Percentiles rank a stretch among this genome's conserved stretches.
Conservation (phyloP, 768 basidiomycete genomes). For the Auriscalpium orientale region DNA sequence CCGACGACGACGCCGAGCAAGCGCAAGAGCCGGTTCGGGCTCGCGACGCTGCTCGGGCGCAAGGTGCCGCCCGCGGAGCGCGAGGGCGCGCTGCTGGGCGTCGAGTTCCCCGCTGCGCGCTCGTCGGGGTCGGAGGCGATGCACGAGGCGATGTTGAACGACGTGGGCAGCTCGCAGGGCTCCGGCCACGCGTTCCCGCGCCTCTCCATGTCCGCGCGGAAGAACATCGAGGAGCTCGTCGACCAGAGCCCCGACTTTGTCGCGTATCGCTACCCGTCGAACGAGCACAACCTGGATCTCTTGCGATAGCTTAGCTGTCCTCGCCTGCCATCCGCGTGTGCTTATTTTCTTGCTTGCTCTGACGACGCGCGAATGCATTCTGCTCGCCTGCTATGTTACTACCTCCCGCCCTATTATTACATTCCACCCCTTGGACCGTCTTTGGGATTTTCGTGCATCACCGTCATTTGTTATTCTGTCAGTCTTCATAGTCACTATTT, state of each 20-base stretch:
- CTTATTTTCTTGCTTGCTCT: not conserved
- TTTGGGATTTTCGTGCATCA: not conserved
- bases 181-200: slow-evolving; percentile 34
- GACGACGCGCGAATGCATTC: not conserved
- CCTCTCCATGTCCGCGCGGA: slow-evolving; percentile 55
- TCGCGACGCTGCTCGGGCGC: slow-evolving; percentile 61
- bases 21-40: slow-evolving; percentile 68
- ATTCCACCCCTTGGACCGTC: not conserved
- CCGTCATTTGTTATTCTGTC: too few relatives aligned
- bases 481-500: not conserved
- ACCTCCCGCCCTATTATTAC: not conserved
- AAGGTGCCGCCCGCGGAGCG: slow-evolving; percentile 24
- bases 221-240: slow-evolving; percentile 72
- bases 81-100: slow-evolving; percentile 2
- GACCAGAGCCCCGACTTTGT: slow-evolving; percentile 81
- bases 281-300: slow-evolving; percentile 60
- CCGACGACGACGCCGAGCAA: slow-evolving; percentile 32
- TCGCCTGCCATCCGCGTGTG: not conserved
- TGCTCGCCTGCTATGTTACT: too few relatives aligned
- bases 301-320: slow-evolving; percentile 29
- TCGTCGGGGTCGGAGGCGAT: slow-evolving; percentile 25
- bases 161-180: slow-evolving; percentile 41
- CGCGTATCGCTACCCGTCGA: slow-evolving; percentile 81
- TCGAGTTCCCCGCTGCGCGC: slow-evolving; percentile 19
- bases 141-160: slow-evolving; percentile 40